These are phyloP conservation scores for Solanum tarapatanum DNA, from an alignment of 257 asterid genomes.

Conservation along the genomic window DNA sequence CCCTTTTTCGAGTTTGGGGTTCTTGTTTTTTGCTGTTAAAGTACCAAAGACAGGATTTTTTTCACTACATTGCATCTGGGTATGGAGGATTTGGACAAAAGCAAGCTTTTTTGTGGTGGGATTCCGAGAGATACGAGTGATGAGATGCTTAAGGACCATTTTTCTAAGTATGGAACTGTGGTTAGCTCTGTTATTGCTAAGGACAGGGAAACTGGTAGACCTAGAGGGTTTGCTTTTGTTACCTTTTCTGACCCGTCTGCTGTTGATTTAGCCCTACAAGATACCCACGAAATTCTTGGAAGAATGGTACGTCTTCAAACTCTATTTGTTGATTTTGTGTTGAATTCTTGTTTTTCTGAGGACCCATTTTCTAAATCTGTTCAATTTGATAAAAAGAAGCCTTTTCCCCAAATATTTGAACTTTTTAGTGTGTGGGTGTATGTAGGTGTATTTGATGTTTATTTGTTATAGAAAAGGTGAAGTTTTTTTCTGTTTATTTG, in stretches of 20 bases:
- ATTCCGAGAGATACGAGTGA: conserved; percentile 86
- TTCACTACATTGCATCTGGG: not conserved
- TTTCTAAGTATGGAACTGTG: conserved; percentile 59
- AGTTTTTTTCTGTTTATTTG: not conserved
- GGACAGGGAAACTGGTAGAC: conserved; percentile 49
- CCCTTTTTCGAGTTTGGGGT: not conserved
- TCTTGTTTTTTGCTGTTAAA: not conserved
- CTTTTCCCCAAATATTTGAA: not conserved
- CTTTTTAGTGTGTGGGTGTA: not conserved
- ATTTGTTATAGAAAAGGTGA: not conserved
- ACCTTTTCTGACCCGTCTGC: conserved; percentile 57
- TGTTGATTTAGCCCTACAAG: conserved; percentile 60
- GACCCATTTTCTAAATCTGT: not conserved
- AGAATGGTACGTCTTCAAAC: conserved; percentile 42
- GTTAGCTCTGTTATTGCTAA: conserved; percentile 40
- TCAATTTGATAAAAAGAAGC: not conserved
- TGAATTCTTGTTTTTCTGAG: not conserved
- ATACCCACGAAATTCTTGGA: conserved; percentile 56
- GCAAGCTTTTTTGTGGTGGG: conserved; percentile 85
- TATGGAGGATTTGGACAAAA: conserved; percentile 68
- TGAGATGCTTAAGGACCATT: conserved; percentile 46
- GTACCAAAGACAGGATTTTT: not conserved
- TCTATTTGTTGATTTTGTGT: not conserved
- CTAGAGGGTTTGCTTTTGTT: conserved; percentile 87
- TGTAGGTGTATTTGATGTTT: not conserved